Percentiles rank a stretch among this genome's conserved stretches.
Evolutionary conservation across 495 filamentous ascomycete species (phyloP).

Genomic region (Staphylotrichum longicolle): DNA sequence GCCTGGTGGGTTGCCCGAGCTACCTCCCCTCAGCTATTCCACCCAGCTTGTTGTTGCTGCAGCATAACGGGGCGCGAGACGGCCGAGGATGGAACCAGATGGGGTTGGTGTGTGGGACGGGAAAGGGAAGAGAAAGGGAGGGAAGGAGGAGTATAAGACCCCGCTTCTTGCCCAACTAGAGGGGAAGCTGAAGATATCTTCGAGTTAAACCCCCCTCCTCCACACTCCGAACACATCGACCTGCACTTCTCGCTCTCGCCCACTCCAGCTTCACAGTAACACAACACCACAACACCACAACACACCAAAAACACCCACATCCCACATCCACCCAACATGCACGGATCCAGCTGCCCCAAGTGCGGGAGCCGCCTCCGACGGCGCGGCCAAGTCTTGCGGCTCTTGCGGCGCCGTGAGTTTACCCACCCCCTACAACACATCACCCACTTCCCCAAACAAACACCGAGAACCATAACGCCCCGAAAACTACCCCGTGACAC

Average conservation of each 20-base stretch:
- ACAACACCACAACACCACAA: neutral
- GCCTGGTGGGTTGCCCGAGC: no score
- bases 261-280: neutral
- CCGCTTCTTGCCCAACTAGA: slow-evolving; percentile 5
- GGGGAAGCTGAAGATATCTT: neutral
- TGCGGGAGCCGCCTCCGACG: slow-evolving; percentile 44
- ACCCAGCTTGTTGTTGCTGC: no score
- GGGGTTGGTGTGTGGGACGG: no score
- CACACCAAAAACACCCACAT: neutral
- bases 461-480: neutral
- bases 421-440: neutral
- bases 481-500: neutral
- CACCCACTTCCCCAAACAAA: neutral
- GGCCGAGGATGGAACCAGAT: neutral
- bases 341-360: slow-evolving; percentile 49
- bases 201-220: neutral
- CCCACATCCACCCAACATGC: slow-evolving; percentile 36
- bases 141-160: slow-evolving; percentile 15
- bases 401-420: slow-evolving; percentile 50
- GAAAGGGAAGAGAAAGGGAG: neutral
- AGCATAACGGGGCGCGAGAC: neutral
- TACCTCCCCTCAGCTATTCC: no score
- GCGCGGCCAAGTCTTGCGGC: slow-evolving; percentile 45
- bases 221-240: neutral
- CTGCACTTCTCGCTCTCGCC: no score